Base-by-base conservation (phyloP, 345 rosid genomes). In the Cardiospermum halicacabum region DNA sequence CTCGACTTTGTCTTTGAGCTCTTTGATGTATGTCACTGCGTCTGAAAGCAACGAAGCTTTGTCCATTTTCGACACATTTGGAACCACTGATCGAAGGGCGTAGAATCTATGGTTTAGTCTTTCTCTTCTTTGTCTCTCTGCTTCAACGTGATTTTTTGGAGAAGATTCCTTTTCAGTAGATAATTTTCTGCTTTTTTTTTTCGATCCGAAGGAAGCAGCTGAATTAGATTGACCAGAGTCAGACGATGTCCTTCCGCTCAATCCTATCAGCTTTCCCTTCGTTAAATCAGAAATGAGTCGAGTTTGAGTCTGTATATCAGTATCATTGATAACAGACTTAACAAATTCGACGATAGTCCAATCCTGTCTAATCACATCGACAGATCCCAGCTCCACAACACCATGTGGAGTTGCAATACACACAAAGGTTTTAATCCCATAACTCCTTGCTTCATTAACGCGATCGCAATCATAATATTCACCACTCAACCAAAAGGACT, bases 51-150 rank as follows among this genome's bases (percentile, higher is more conserved):
- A 65, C 1, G 98, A 89, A 0, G 94, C 98, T 74, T 84, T 92
- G 69, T 92, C 98, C 98, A 92, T 89, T 68, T 85, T 92, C 0
- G 96, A 89, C 15, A 92, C 90, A 56, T 87, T 89, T 6, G 98
- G 96, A 50, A 92, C 98, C 11, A 85, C 96, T 0, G 98, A 85
- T 21, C 98, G 77, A 11, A 92, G 82, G 0, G 92, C 82, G 31
- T 84, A 87, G 73, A 89, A 92, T 3, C 96, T 77, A 47, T 81
- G 85, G 66, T 92, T 89, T 5, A 92, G 86, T 68, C 84, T 82
- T 79, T 89, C 92, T 50, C 98, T 82, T 53, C 97, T 73, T 70
- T 84, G 88, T 64, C 92, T 81, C 78, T 91, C 97, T 1, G 94
- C 89, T 68, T 92, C 96, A 0, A 92, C 94, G 12, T 84, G 92